phyloP scores from a whole-genome alignment of 148 eudicot species.

The Talinum fruticosum region DNA sequence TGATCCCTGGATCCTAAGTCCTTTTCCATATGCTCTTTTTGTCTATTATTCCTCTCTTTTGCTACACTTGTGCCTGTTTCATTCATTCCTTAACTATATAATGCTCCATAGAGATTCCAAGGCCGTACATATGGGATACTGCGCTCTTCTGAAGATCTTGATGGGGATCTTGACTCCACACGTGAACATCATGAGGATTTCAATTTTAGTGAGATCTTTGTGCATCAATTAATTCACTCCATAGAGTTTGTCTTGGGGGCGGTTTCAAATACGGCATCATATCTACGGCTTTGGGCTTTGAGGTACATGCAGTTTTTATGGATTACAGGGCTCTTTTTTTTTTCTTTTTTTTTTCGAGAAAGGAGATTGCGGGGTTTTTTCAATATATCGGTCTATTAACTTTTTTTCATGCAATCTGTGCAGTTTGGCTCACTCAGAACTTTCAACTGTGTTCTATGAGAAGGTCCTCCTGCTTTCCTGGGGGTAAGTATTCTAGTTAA shows the following conservation, averaged over 20 bases:
- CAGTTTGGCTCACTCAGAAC: conserved; percentile 99
- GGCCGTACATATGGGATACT: conserved; percentile 90
- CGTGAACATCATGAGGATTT: conserved; percentile 78
- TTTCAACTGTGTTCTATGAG: conserved; percentile 97
- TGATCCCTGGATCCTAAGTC: too few relatives aligned
- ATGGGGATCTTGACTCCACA: conserved; percentile 67
- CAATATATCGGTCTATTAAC: conserved; percentile 4
- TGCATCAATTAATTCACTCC: conserved; percentile 97
- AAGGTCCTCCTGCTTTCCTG: conserved; percentile 94
- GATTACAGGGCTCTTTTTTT: too few relatives aligned
- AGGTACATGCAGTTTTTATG: conserved; percentile 37
- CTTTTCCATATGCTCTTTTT: neutral
- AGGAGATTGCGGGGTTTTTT: too few relatives aligned
- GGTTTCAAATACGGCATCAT: conserved; percentile 98
- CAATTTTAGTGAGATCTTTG: conserved; percentile 96
- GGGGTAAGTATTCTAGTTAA: conserved; percentile 60
- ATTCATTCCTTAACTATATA: neutral
- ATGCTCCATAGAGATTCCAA: conserved; percentile 73
- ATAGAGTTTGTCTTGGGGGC: conserved; percentile 98
- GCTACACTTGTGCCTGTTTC: neutral
- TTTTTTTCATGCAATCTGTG: conserved; percentile 16
- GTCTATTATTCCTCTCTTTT: neutral
- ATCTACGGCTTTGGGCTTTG: conserved; percentile 97
- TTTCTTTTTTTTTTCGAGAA: too few relatives aligned
- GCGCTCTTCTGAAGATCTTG: conserved; percentile 64